These are phyloP conservation scores for Penicillium nucicola DNA, from an alignment of 495 filamentous ascomycete species.

Conservation along the genomic window DNA sequence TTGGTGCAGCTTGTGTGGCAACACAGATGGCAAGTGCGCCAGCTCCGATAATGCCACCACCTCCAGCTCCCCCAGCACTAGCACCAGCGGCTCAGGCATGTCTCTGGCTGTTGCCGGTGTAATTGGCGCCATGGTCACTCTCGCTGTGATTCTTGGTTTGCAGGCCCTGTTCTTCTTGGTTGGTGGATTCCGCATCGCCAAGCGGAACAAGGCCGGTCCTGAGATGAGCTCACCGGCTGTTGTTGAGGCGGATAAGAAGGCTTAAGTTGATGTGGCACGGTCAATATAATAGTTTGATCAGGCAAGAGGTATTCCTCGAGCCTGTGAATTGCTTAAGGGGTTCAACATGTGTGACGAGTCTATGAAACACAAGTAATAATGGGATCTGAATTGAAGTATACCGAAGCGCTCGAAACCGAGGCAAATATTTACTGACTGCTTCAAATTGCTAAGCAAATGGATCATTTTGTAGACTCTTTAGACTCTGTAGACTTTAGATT, in stretches of 20 bases:
- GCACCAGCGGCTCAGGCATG: conserved; percentile 20
- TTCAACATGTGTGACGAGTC: conserved; percentile 8
- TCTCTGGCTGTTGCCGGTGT: conserved; percentile 51
- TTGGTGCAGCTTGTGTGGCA: conserved; percentile 48
- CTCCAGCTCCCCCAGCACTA: conserved; percentile 6
- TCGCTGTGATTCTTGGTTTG: conserved; percentile 50
- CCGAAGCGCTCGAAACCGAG: too few species aligned
- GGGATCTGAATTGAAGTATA: not conserved
- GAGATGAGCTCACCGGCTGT: conserved; percentile 6
- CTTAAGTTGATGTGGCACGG: not conserved
- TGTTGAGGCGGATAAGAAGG: conserved; percentile 16
- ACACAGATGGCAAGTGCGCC: conserved; percentile 37
- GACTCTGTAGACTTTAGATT: too few species aligned
- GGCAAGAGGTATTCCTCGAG: not conserved
- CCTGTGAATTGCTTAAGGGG: conserved; percentile 7
- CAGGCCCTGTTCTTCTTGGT: conserved; percentile 45
- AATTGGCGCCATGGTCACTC: conserved; percentile 61
- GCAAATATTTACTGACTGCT: too few species aligned
- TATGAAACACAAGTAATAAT: conserved; percentile 9
- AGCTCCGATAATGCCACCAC: not conserved
- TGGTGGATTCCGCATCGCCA: conserved; percentile 27
- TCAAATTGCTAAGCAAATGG: too few species aligned
- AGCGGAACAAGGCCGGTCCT: conserved; percentile 15
- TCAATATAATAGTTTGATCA: not conserved
- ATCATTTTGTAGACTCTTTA: too few species aligned